These are phyloP conservation scores for Polysphondylium violaceum DNA, from an alignment of 78 protist genomes.

Conservation along the genomic window DNA sequence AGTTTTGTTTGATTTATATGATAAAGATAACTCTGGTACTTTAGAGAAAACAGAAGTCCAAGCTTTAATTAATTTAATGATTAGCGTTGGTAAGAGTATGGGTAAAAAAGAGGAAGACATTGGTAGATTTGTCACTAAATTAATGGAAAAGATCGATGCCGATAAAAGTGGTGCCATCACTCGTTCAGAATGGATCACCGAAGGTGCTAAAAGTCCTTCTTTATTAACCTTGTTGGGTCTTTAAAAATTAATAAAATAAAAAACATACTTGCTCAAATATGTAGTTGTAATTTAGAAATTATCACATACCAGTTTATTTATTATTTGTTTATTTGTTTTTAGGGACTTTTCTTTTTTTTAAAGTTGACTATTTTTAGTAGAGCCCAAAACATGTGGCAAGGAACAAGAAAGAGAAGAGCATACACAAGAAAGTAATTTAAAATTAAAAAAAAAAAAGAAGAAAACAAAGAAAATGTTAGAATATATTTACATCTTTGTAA, in stretches of 20 bases:
- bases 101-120: slow-evolving; percentile 44
- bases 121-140: background rate
- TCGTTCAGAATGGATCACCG: slow-evolving; percentile 11
- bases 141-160: slow-evolving; percentile 51
- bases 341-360: too few relatives aligned
- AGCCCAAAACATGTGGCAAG: too few relatives aligned
- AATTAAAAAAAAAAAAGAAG: background rate
- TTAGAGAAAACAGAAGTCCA: slow-evolving; percentile 42
- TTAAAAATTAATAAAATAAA: too few relatives aligned
- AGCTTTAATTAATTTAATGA: slow-evolving; percentile 20
- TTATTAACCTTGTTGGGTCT: slow-evolving; percentile 27
- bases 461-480: background rate
- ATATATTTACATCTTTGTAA: background rate
- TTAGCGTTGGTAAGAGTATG: slow-evolving; percentile 18
- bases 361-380: too few relatives aligned
- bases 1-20: slow-evolving; percentile 33
- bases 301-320: too few relatives aligned
- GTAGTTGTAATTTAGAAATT: too few relatives aligned
- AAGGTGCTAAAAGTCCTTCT: slow-evolving; percentile 45
- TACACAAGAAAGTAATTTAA: too few relatives aligned
- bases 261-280: background rate
- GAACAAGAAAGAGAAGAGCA: too few relatives aligned
- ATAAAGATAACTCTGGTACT: slow-evolving; percentile 29
- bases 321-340: too few relatives aligned
- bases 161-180: slow-evolving; percentile 27